phyloP scores from a whole-genome alignment of 2,329 filamentous ascomycete genomes.

The Trichoderma oligosporum region DNA sequence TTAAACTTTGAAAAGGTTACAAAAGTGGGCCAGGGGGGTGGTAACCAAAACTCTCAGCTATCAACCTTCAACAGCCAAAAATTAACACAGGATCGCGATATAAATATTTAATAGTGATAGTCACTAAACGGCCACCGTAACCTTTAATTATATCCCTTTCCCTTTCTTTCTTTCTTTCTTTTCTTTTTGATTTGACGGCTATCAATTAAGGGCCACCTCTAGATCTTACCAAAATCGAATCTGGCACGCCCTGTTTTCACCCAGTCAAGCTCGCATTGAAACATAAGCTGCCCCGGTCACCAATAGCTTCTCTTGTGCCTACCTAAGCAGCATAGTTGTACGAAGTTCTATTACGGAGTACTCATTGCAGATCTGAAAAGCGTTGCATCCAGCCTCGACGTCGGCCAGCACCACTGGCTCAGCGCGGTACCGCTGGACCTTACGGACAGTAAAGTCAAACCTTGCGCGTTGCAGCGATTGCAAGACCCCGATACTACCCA shows the following conservation, averaged over 20 bases:
- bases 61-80: constrained; percentile 6
- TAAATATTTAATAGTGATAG: background rate
- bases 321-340: too few relatives aligned
- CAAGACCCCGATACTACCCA: background rate
- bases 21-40: constrained; percentile 15
- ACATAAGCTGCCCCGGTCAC: background rate
- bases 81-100: background rate
- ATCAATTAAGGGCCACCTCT: background rate
- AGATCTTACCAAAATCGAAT: too few relatives aligned
- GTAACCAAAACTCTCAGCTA: constrained; percentile 1
- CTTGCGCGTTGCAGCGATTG: background rate
- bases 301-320: too few relatives aligned
- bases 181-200: too few relatives aligned
- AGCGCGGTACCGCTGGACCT: background rate
- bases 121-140: background rate
- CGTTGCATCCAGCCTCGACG: background rate
- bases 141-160: background rate
- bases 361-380: background rate
- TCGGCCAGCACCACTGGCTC: background rate
- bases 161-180: background rate
- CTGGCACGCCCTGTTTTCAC: background rate
- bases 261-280: background rate
- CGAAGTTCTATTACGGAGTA: too few relatives aligned
- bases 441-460: background rate
- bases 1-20: background rate